Base-by-base conservation (phyloP, 2,329 filamentous ascomycete genomes). In the Arachnomyces sp. region DNA sequence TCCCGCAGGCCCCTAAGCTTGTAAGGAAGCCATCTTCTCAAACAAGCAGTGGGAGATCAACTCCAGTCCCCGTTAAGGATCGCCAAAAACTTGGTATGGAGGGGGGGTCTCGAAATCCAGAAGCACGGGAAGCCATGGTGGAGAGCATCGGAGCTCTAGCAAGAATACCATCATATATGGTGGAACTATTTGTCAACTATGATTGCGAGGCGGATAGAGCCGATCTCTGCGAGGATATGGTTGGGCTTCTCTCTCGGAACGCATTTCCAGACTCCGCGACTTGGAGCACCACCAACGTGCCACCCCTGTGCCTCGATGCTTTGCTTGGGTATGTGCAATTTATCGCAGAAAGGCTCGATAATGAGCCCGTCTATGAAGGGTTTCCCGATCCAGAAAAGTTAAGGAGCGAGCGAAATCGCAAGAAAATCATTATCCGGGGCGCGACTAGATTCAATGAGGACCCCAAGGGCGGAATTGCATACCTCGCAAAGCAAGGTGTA, bases 221-320 rank as follows among this genome's bases (percentile, higher is more conserved):
- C 38, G 92, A 98, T 65, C 68, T 98, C 4, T 98, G 92, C 55
- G 85, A 94, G 66, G 93, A 98, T 56, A 84, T 96, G 76, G 79
- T 98, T 44, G 90, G 92, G 1, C 73, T 98, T 28, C 70, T 98
- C 12, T 90, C 92, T 14, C 78, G 92, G 43, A 98, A 95, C 59
- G 92, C 92, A 2, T 84, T 98, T 49, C 93, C 92, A 1, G 92
- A 98, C 60, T 94, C 92, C 7, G 92, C 90, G 4, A 95, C 89
- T 4, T 98, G 92, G 92, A 98, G 93, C 60, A 98, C 92, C 8
- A 95, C 90, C 4, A 98, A 94, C 57, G 93, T 98, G 1, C 92
- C 92, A 12, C 92, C 92, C 1, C 69, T 98, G 2, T 98, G 92
- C 54, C 71, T 98, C 15, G 92, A 98, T 64, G 88, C 92, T 7